A percentile compares a stretch with the other conserved stretches of the same genome.
These are phyloP conservation scores for Euphrasia arctica DNA, from an alignment of 305 asterid genomes.

Conservation along the genomic window DNA sequence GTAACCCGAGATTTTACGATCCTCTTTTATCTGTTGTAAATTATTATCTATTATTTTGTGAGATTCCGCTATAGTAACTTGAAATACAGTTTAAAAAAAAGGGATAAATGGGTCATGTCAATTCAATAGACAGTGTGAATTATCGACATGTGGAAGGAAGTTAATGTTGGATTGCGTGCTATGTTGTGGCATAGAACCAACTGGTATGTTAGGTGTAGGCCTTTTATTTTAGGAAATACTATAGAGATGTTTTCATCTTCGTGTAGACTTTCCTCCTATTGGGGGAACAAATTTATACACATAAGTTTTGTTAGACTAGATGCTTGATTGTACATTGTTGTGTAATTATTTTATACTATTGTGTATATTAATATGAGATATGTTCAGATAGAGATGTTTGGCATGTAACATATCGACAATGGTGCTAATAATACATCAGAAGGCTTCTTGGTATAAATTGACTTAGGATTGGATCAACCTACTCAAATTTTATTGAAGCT, in stretches of 20 bases:
- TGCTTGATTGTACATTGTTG: neutral
- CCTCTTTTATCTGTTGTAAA: constrained; percentile 8
- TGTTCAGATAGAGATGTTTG: neutral
- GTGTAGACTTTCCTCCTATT: too few species aligned
- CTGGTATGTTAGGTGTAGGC: constrained; percentile 11
- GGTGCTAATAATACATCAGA: neutral
- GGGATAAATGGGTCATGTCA: constrained; percentile 6
- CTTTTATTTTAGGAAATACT: constrained; percentile 2
- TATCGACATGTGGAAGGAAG: constrained; percentile 11
- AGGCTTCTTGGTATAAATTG: neutral
- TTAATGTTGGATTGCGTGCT: constrained; percentile 12
- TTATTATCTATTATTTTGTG: constrained; percentile 1
- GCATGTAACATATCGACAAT: neutral
- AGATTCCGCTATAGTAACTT: neutral
- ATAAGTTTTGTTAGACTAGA: neutral
- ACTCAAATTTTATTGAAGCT: neutral
- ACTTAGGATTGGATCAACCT: too few species aligned
- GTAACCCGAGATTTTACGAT: constrained; percentile 31
- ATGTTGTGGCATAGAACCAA: constrained; percentile 14
- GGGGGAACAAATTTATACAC: neutral
- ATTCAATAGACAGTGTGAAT: constrained; percentile 8
- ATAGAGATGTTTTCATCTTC: too few species aligned
- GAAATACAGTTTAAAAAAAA: constrained; percentile 18
- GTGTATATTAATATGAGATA: neutral
- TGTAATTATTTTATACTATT: neutral